Percentiles rank a stretch among this genome's conserved stretches.
These are phyloP conservation scores for Leccinum broughii DNA, from an alignment of 768 basidiomycete genomes.

Conservation along the genomic window DNA sequence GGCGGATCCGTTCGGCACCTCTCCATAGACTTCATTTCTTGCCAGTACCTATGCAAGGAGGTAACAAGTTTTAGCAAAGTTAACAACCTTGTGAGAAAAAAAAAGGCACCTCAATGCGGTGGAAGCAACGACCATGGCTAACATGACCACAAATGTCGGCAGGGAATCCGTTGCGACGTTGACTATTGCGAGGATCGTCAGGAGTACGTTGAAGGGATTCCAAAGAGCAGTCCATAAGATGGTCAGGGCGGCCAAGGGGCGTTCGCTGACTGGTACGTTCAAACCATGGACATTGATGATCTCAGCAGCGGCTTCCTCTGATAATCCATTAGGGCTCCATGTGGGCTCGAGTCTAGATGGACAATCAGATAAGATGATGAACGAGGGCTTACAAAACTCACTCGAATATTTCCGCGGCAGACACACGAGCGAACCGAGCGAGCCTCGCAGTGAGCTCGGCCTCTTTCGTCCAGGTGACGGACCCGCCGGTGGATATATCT, in stretches of 20 bases:
- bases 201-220: conserved; percentile 37
- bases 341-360: conserved; percentile 26
- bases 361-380: not conserved
- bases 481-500: conserved; percentile 20
- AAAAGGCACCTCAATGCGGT: conserved; percentile 30
- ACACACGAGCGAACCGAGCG: conserved; percentile 29
- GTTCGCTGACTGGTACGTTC: conserved; percentile 33
- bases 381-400: conserved; percentile 6
- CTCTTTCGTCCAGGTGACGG: conserved; percentile 16
- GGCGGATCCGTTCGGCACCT: conserved; percentile 23
- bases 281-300: conserved; percentile 25
- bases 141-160: conserved; percentile 36
- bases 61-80: not conserved
- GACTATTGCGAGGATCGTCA: conserved; percentile 32
- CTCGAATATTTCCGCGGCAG: conserved; percentile 26
- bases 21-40: conserved; percentile 34
- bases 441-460: conserved; percentile 22
- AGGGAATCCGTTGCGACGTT: conserved; percentile 35
- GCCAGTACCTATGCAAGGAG: conserved; percentile 27
- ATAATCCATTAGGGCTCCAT: conserved; percentile 27
- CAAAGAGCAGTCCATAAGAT: conserved; percentile 34
- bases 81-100: not conserved
- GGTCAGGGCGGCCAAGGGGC: conserved; percentile 30
- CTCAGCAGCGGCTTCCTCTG: conserved; percentile 20
- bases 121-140: conserved; percentile 38